Evolutionary conservation across 192 early-diverging fungal genomes (phyloP).

Genomic region (Coemansia sp.): DNA sequence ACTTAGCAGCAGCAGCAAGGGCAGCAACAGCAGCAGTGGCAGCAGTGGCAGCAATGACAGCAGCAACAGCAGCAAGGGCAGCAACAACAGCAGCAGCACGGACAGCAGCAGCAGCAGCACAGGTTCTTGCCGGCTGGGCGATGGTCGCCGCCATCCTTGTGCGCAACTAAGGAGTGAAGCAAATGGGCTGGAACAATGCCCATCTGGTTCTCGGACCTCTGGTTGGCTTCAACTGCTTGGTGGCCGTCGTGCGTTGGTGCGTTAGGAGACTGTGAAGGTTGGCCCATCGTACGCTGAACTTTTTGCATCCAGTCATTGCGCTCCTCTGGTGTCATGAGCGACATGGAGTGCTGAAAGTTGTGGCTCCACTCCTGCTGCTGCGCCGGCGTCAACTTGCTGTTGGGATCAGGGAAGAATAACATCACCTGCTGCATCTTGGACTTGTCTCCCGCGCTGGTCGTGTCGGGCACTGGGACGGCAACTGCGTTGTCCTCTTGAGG

Average conservation of each 20-base stretch:
- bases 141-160: not conserved
- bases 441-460: not conserved
- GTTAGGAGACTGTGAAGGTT: not conserved
- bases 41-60: conserved; percentile 35
- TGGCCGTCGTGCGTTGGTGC: not conserved
- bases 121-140: conserved; percentile 32
- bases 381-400: not conserved
- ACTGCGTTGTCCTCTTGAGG: not conserved
- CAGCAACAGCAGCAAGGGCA: conserved; percentile 31
- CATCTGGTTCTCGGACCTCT: not conserved
- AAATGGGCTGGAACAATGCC: not conserved
- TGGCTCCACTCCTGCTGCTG: too few relatives aligned
- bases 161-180: not conserved
- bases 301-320: not conserved
- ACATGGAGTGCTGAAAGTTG: not conserved
- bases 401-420: conserved; percentile 12
- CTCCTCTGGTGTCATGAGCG: conserved; percentile 8
- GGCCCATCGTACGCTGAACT: not conserved
- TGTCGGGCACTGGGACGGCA: not conserved
- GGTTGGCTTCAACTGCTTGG: not conserved
- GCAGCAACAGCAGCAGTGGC: conserved; percentile 22
- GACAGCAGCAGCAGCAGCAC: conserved; percentile 44
- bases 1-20: conserved; percentile 19
- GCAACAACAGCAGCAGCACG: conserved; percentile 44
- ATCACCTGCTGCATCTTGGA: conserved; percentile 9